Conservation (phyloP, 2,329 filamentous ascomycete species). For the Xylariales sp. region DNA sequence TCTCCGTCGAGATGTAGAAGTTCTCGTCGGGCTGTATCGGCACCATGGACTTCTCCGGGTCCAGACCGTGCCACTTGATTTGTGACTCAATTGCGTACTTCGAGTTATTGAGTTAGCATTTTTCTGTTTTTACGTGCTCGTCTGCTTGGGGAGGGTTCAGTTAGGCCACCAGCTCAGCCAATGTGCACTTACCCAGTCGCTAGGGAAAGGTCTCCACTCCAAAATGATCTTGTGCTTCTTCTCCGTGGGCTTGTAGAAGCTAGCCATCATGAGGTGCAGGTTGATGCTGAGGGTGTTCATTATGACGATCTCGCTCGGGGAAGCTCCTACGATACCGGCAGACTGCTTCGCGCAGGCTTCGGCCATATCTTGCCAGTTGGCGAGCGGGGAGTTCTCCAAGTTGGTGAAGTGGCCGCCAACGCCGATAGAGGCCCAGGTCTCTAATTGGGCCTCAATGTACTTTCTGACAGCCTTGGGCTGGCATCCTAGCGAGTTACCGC, state of each 20-base stretch:
- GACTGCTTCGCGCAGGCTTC: constrained; percentile 68
- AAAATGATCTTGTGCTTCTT: constrained; percentile 72
- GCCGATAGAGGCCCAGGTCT: constrained; percentile 77
- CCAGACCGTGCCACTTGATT: constrained; percentile 63
- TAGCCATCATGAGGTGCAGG: constrained; percentile 76
- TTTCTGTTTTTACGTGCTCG: too few relatives aligned
- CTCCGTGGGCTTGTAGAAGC: constrained; percentile 71
- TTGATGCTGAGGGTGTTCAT: constrained; percentile 88
- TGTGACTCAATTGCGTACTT: constrained; percentile 86
- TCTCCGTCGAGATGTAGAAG: constrained; percentile 63
- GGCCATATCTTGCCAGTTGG: constrained; percentile 74
- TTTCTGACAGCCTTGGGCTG: constrained; percentile 81
- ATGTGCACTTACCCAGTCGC: constrained; percentile 71
- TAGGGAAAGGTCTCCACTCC: constrained; percentile 89
- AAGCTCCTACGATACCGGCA: constrained; percentile 70
- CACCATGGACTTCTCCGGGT: constrained; percentile 66
- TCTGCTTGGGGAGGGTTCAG: too few relatives aligned
- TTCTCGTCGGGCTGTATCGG: constrained; percentile 62
- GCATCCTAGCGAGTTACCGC: constrained; percentile 83
- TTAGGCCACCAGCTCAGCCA: too few relatives aligned
- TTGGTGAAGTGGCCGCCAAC: constrained; percentile 79
- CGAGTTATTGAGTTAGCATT: too few relatives aligned
- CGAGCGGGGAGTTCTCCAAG: constrained; percentile 62
- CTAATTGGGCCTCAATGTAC: constrained; percentile 80
- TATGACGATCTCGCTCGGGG: constrained; percentile 69